Conservation (phyloP, 805 yeast genomes). For the Schizosaccharomyces osmophilus region DNA sequence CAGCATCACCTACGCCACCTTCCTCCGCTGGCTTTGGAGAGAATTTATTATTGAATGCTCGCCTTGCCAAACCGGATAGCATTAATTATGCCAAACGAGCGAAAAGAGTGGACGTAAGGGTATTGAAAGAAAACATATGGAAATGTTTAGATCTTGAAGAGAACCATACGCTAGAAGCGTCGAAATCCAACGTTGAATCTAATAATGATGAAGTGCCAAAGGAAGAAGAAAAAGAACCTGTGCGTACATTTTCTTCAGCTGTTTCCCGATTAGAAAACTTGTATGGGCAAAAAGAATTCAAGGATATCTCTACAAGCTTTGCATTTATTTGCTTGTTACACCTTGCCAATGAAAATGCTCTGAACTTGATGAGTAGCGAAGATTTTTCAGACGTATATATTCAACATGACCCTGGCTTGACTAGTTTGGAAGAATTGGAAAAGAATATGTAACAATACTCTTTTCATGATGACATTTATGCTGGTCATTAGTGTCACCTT, state of each 20-base stretch:
- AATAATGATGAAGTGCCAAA: not conserved
- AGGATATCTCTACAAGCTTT: constrained; percentile 61
- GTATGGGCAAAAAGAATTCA: constrained; percentile 32
- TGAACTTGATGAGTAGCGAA: constrained; percentile 27
- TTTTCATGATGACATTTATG: not conserved
- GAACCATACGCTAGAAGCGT: not conserved
- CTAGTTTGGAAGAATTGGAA: not conserved
- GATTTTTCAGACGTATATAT: constrained; percentile 9
- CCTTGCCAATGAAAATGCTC: constrained; percentile 66
- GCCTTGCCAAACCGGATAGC: constrained; percentile 9
- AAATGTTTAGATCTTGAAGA: constrained; percentile 14
- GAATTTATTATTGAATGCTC: constrained; percentile 4
- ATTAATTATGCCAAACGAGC: constrained; percentile 45
- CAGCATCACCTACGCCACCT: not conserved
- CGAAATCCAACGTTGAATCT: not conserved
- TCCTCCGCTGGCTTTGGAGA: constrained; percentile 8
- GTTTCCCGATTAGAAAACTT: constrained; percentile 24
- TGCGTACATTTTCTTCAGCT: constrained; percentile 17
- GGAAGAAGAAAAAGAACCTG: constrained; percentile 1
- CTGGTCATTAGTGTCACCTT: not conserved
- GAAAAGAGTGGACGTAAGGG: constrained; percentile 52
- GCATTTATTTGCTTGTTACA: constrained; percentile 66
- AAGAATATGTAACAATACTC: not conserved
- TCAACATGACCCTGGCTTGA: constrained; percentile 8
- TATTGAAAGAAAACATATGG: constrained; percentile 58